phyloP scores from a whole-genome alignment of 208 protist species.

The Leishmania guyanensis region DNA sequence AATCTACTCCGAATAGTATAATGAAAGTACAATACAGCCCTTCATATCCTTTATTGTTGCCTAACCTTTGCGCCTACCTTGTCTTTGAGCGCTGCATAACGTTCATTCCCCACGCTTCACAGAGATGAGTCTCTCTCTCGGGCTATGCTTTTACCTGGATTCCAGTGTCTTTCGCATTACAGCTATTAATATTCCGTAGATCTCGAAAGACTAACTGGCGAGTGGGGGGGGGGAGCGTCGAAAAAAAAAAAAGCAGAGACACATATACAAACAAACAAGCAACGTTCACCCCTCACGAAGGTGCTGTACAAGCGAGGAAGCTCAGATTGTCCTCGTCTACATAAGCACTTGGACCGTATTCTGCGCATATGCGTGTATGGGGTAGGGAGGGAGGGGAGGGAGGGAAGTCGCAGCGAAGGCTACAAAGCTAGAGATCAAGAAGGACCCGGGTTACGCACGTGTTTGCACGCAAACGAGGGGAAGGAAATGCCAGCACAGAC shows the following conservation, averaged over 20 bases:
- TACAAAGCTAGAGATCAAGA: not conserved
- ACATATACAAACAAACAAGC: not conserved
- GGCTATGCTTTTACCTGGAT: not conserved
- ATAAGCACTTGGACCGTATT: not conserved
- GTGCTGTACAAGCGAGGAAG: not conserved
- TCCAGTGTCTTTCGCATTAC: not conserved
- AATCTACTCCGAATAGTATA: not conserved
- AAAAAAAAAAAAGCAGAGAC: not conserved
- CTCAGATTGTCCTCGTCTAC: not conserved
- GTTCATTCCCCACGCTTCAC: not conserved
- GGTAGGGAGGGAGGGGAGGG: not conserved
- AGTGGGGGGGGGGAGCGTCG: not conserved
- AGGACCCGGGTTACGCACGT: not conserved
- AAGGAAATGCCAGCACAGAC: not conserved
- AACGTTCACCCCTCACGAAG: not conserved
- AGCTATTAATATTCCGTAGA: not conserved
- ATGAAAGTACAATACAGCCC: not conserved
- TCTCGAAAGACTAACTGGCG: not conserved
- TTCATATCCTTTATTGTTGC: not conserved
- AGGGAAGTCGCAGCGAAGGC: not conserved
- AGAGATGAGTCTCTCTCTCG: not conserved
- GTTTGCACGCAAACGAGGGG: not conserved
- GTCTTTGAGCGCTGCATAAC: not conserved
- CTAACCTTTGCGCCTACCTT: not conserved
- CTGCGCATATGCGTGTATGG: not conserved